These are phyloP conservation scores for Cucumis melo DNA, from an alignment of 306 rosid genomes.

Conservation along the genomic window DNA sequence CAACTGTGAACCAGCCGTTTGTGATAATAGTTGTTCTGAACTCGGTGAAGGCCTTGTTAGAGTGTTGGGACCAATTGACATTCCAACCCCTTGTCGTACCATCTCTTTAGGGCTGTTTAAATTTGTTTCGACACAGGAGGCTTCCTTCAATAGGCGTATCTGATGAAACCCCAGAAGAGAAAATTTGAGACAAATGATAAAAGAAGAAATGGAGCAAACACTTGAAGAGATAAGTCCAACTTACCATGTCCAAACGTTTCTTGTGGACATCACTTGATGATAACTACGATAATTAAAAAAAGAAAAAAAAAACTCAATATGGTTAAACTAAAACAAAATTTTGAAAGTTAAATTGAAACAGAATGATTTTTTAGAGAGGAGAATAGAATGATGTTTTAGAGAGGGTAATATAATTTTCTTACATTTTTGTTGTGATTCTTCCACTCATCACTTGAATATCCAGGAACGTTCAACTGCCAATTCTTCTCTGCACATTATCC, in stretches of 20 bases:
- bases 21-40: conserved; percentile 45
- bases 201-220: conserved; percentile 12
- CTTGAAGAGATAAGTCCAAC: conserved; percentile 14
- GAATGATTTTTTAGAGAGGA: not conserved
- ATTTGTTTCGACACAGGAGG: conserved; percentile 38
- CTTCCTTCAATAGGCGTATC: conserved; percentile 65
- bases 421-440: conserved; percentile 57
- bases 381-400: not conserved
- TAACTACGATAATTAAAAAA: conserved; percentile 33
- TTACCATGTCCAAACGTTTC: conserved; percentile 73
- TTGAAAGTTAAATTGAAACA: not conserved
- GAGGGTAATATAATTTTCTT: conserved; percentile 15
- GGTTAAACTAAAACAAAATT: conserved; percentile 3
- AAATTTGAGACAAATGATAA: not conserved
- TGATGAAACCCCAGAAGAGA: conserved; percentile 21
- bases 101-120: conserved; percentile 46
- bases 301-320: not conserved
- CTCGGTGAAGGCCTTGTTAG: conserved; percentile 17
- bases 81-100: conserved; percentile 55
- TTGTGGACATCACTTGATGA: conserved; percentile 51
- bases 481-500: conserved; percentile 62
- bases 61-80: conserved; percentile 43
- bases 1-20: conserved; percentile 32
- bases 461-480: conserved; percentile 74
- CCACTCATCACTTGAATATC: conserved; percentile 78